Evolutionary conservation across 176 grass and related monocot genomes (phyloP).

Genomic region (Eremochloa ophiuroides): DNA sequence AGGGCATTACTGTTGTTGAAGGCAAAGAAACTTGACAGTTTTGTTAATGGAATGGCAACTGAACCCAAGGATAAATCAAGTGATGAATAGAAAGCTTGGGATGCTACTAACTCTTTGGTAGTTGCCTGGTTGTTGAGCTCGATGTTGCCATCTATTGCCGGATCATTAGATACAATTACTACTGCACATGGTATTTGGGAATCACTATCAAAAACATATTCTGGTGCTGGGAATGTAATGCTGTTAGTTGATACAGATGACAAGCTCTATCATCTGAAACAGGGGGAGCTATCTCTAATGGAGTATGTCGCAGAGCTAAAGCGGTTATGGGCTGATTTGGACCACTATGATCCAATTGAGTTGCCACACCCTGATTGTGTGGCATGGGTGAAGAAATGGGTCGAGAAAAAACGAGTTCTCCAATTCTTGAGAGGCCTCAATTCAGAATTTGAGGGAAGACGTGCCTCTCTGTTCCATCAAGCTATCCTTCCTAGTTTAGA

Average conservation of each 20-base stretch:
- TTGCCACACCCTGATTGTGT: background rate
- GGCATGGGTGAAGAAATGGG: background rate
- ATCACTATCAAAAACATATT: background rate
- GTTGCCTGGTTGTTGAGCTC: background rate
- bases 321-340: background rate
- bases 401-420: background rate
- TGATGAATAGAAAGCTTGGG: background rate
- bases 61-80: background rate
- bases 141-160: background rate
- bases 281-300: background rate
- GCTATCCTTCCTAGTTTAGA: background rate
- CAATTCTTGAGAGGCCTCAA: background rate
- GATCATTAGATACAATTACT: background rate
- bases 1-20: background rate
- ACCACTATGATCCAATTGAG: background rate
- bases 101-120: background rate
- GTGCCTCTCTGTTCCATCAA: background rate
- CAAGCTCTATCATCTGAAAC: background rate
- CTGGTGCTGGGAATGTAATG: background rate
- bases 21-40: background rate
- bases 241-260: background rate
- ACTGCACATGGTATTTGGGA: background rate
- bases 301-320: slow-evolving; percentile 5
- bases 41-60: background rate
- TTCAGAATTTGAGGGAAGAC: background rate